A percentile compares a stretch with the other conserved stretches of the same genome.
Conservation (phyloP, 345 rosid species). For the Salix exigua region DNA sequence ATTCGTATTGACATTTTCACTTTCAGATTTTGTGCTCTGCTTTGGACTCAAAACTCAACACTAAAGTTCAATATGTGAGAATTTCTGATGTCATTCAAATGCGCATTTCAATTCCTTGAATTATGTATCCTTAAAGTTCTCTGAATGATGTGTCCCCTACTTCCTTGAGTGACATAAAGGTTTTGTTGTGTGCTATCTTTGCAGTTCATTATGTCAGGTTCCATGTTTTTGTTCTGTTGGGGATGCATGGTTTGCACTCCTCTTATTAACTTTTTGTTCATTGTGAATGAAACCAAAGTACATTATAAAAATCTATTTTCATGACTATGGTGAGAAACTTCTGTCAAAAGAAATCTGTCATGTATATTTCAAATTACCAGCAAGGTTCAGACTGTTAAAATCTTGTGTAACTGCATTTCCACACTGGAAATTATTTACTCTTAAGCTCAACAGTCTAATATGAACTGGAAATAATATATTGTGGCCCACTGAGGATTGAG, state of each 20-base stretch:
- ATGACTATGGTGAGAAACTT: background rate
- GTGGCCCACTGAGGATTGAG: background rate
- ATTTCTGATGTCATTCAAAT: background rate
- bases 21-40: background rate
- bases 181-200: background rate
- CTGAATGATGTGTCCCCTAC: too few relatives aligned
- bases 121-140: too few relatives aligned
- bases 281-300: too few relatives aligned
- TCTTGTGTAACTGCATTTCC: too few relatives aligned
- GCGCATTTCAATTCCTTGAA: background rate
- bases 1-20: background rate
- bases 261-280: too few relatives aligned
- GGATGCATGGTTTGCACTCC: background rate
- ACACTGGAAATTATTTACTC: too few relatives aligned
- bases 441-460: too few relatives aligned
- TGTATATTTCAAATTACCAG: too few relatives aligned
- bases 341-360: background rate
- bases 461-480: background rate
- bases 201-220: background rate
- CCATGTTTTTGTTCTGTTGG: background rate
- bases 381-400: too few relatives aligned
- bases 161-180: too few relatives aligned
- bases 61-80: background rate
- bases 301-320: background rate
- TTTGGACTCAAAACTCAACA: background rate